Base-by-base conservation (phyloP, 306 rosid genomes). In the Luffa acutangula region DNA sequence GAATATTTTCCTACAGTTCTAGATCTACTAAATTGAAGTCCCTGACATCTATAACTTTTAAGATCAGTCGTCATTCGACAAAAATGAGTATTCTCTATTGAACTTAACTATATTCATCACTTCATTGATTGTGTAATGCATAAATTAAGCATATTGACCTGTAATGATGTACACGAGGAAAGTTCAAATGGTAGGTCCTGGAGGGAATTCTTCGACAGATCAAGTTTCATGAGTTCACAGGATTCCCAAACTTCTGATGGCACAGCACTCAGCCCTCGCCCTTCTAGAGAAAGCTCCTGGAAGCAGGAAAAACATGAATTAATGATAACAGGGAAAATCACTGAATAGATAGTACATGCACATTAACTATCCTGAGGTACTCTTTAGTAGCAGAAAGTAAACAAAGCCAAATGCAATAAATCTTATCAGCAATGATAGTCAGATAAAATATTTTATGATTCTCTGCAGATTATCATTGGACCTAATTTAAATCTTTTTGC, bases 161-260 rank as follows among this genome's bases (percentile, higher is more conserved):
- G 91, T 81, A 93, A 91, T 59, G 82, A 86, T 75, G 75, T 75
- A 80, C 96, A 92, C n/a, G 93, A 89, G 34, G 97, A 89, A 81
- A 94, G 95, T 84, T 94, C 95, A 67, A 80, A 76, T 14, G 97
- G 98, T 81, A 94, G 89, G 84, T 91, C 97, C 83, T 89, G 90
- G 83, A 94, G 88, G 84, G 92, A 91, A 84, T 94, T 94, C 82
- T 78, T 87, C 37, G 98, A 89, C 75, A 94, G 90, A 85, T 91
- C 85, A 75, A 92, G 87, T 87, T 89, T 92, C 70, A 83, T 64
- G 51, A 91, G 76, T 84, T 91, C 98, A 84, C 85, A 84, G 2
- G 91, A 88, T 84, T 89, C 92, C 97, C 95, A 92, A 58, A 89
- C 93, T 86, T 94, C 93, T 69, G 95, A 82, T 60, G 97, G 97